A percentile compares a stretch with the other conserved stretches of the same genome.
phyloP scores from a whole-genome alignment of 2,329 filamentous ascomycete species.

The Corynespora cassiicola region DNA sequence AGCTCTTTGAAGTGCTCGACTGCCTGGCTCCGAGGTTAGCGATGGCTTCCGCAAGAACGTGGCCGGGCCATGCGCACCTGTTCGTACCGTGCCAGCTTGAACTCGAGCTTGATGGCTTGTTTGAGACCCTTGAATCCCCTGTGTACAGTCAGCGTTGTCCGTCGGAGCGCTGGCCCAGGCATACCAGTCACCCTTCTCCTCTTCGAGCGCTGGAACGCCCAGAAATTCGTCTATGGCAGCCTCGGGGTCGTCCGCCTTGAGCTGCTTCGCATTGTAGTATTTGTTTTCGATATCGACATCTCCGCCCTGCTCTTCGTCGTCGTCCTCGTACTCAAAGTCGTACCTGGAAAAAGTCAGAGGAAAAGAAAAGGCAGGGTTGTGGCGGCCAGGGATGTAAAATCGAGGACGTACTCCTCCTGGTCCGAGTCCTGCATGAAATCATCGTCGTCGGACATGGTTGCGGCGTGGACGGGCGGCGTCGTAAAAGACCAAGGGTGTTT shows the following conservation, averaged over 20 bases:
- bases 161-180: constrained; percentile 13
- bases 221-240: constrained; percentile 92
- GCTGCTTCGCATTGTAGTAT: constrained; percentile 99
- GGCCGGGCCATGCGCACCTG: constrained; percentile 60
- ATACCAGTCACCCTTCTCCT: constrained; percentile 92
- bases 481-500: too few relatives aligned
- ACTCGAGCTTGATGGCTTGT: constrained; percentile 97
- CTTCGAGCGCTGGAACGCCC: constrained; percentile 81
- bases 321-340: constrained; percentile 97
- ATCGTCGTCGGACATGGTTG: constrained; percentile 80
- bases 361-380: not conserved
- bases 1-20: constrained; percentile 93
- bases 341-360: constrained; percentile 62
- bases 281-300: constrained; percentile 98
- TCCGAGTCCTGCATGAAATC: constrained; percentile 95
- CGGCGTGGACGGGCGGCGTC: constrained; percentile 19
- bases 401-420: constrained; percentile 74
- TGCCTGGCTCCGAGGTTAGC: constrained; percentile 63
- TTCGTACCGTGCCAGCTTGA: constrained; percentile 86
- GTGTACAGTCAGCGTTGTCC: constrained; percentile 19
- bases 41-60: constrained; percentile 6
- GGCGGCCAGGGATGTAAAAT: too few relatives aligned
- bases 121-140: constrained; percentile 96
- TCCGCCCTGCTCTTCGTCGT: constrained; percentile 84
- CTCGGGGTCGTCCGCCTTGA: constrained; percentile 85